Percentiles rank a stretch among this genome's conserved stretches.
Conservation (phyloP, 176 grass and related monocot genomes). For the Musa troglodytarum region DNA sequence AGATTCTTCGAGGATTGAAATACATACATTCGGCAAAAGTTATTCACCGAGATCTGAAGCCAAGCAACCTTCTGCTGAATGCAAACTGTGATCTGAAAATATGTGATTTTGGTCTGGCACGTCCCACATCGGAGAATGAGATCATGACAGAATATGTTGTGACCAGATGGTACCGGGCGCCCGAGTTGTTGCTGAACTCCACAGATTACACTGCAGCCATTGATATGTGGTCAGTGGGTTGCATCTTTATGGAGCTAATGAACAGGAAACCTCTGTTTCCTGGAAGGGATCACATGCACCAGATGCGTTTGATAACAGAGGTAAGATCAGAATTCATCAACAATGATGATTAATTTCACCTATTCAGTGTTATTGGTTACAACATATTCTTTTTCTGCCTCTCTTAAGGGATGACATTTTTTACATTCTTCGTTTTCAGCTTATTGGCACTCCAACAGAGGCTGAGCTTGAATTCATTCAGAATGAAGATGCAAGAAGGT, state of each 20-base stretch:
- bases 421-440: neutral
- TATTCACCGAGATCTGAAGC: slow-evolving; percentile 86
- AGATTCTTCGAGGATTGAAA: slow-evolving; percentile 84
- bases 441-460: slow-evolving; percentile 71
- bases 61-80: slow-evolving; percentile 84
- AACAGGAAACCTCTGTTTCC: slow-evolving; percentile 73
- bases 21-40: slow-evolving; percentile 92
- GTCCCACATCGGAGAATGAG: slow-evolving; percentile 79
- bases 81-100: slow-evolving; percentile 96
- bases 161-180: slow-evolving; percentile 80
- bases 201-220: slow-evolving; percentile 90
- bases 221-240: slow-evolving; percentile 85
- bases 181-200: slow-evolving; percentile 90
- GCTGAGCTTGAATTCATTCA: slow-evolving; percentile 65
- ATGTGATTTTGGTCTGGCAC: slow-evolving; percentile 87
- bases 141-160: slow-evolving; percentile 97
- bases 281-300: slow-evolving; percentile 88
- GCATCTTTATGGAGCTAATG: slow-evolving; percentile 90
- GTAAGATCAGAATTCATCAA: neutral
- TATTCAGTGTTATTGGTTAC: too few species aligned
- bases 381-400: too few species aligned
- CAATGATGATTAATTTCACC: too few species aligned
- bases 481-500: slow-evolving; percentile 62
- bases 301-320: slow-evolving; percentile 94
- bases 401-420: too few species aligned